Evolutionary conservation across 352 stramenopile species (phyloP).

Genomic region (Phytopythium sindhum): DNA sequence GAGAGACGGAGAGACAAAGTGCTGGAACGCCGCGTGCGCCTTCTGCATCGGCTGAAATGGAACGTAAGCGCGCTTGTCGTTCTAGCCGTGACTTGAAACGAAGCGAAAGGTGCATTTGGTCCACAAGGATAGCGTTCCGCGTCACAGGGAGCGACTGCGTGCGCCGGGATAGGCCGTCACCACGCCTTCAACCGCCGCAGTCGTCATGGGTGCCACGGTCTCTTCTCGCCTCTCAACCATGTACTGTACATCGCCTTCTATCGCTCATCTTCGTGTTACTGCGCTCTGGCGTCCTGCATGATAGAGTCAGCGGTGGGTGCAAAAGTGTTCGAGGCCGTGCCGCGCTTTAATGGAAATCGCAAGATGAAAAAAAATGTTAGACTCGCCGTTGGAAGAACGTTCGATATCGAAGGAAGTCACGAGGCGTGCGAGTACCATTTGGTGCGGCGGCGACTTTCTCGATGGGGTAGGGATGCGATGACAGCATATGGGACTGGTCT

Average conservation of each 20-base stretch:
- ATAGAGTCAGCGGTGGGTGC: background rate
- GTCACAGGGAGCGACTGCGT: background rate
- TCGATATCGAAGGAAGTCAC: background rate
- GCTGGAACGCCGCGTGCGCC: background rate
- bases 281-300: background rate
- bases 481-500: background rate
- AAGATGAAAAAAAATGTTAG: background rate
- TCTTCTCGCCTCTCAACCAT: background rate
- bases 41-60: background rate
- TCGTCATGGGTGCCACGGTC: background rate
- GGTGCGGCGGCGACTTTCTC: background rate
- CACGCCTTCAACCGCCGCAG: background rate
- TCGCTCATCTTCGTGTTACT: too few species aligned
- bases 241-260: background rate
- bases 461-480: background rate
- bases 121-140: background rate
- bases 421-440: slow-evolving; percentile 1
- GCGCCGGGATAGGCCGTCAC: background rate
- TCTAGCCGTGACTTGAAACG: background rate
- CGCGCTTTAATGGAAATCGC: background rate
- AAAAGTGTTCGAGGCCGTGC: background rate
- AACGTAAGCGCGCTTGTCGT: background rate
- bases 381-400: background rate
- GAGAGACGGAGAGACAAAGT: background rate
- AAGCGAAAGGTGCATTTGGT: too few species aligned